Conservation (phyloP, 495 filamentous ascomycete genomes). For the Penicillium antarcticum region DNA sequence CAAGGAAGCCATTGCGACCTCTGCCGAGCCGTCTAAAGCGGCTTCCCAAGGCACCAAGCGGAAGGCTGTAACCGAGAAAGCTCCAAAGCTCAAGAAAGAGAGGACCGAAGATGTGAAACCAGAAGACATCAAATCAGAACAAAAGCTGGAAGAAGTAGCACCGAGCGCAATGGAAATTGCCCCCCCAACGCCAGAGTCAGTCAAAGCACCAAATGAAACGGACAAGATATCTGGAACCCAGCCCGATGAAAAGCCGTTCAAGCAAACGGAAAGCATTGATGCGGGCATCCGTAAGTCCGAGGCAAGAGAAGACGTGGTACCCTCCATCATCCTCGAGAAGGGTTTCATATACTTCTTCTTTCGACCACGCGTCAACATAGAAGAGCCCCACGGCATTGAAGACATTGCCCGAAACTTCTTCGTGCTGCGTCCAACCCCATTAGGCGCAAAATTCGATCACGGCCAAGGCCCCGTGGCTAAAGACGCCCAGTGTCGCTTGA, state of each 20-base stretch:
- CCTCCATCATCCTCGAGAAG: slow-evolving; percentile 83
- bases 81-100: slow-evolving; percentile 27
- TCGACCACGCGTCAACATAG: slow-evolving; percentile 69
- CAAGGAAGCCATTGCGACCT: slow-evolving; percentile 38
- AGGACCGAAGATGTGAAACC: slow-evolving; percentile 20
- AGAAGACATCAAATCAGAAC: slow-evolving; percentile 12
- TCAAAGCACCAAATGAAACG: not conserved
- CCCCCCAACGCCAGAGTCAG: slow-evolving; percentile 15
- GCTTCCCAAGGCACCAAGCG: slow-evolving; percentile 31
- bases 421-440: slow-evolving; percentile 71
- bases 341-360: slow-evolving; percentile 95
- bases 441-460: slow-evolving; percentile 61
- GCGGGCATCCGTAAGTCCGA: slow-evolving; percentile 33
- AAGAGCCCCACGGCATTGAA: slow-evolving; percentile 63
- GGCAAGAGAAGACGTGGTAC: slow-evolving; percentile 51
- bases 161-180: not conserved
- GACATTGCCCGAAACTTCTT: slow-evolving; percentile 83
- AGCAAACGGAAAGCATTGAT: slow-evolving; percentile 15
- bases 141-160: slow-evolving; percentile 35
- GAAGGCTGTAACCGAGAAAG: slow-evolving; percentile 26
- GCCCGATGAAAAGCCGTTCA: not conserved
- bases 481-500: slow-evolving; percentile 62
- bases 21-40: slow-evolving; percentile 22
- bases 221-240: not conserved
- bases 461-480: slow-evolving; percentile 57